These are phyloP conservation scores for Ajuga reptans DNA, from an alignment of 305 asterid genomes.

Conservation along the genomic window DNA sequence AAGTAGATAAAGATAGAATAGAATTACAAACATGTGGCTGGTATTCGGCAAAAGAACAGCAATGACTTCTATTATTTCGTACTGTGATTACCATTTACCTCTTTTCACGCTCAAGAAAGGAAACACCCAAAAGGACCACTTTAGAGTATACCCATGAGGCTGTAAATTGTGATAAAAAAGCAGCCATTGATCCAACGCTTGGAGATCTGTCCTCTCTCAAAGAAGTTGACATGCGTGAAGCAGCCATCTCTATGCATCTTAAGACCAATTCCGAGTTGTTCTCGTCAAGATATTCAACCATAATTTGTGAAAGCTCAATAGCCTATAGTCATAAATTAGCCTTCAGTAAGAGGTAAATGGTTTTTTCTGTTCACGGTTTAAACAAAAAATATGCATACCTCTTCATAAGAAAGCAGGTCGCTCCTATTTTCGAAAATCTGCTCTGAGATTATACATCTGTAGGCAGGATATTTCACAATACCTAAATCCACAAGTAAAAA, in stretches of 20 bases:
- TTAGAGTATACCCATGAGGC: constrained; percentile 84
- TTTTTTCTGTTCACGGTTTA: neutral
- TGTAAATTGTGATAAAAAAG: constrained; percentile 57
- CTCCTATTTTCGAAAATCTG: constrained; percentile 53
- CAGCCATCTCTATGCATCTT: constrained; percentile 66
- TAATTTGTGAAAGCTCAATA: constrained; percentile 76
- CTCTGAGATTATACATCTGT: constrained; percentile 59
- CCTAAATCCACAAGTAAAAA: constrained; percentile 87
- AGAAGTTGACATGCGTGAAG: constrained; percentile 39
- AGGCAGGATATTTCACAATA: constrained; percentile 73
- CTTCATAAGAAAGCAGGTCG: constrained; percentile 74
- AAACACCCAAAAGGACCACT: constrained; percentile 78
- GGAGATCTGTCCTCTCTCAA: constrained; percentile 35
- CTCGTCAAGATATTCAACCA: constrained; percentile 69
- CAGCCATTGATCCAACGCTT: constrained; percentile 35
- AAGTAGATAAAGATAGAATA: too few species aligned
- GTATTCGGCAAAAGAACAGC: neutral
- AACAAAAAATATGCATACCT: constrained; percentile 41
- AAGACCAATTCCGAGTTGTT: constrained; percentile 46
- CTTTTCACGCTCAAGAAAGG: constrained; percentile 74
- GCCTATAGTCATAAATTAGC: constrained; percentile 45
- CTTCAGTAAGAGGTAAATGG: constrained; percentile 8
- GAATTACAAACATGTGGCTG: neutral
- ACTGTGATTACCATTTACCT: constrained; percentile 52
- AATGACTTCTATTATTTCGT: neutral